These are phyloP conservation scores for Stemphylium beticola DNA, from an alignment of 2,329 filamentous ascomycete species.

Conservation along the genomic window DNA sequence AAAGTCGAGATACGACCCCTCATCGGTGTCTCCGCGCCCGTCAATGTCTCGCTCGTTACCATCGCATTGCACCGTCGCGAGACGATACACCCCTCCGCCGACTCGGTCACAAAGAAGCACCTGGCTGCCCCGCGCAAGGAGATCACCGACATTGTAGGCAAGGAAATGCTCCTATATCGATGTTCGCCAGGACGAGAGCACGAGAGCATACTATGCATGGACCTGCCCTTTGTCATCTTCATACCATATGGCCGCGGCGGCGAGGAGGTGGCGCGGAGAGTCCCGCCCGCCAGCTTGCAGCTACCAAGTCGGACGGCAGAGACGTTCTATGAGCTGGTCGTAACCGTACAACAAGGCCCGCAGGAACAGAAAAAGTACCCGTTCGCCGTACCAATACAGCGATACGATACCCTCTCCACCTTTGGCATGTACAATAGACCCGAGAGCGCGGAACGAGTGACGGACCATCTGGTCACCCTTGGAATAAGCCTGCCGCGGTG, in stretches of 20 bases:
- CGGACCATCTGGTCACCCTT: conserved; percentile 89
- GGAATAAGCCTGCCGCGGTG: conserved; percentile 91
- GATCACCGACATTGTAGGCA: conserved; percentile 89
- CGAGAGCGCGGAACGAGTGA: conserved; percentile 82
- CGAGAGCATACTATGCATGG: conserved; percentile 92
- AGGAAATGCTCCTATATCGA: conserved; percentile 90
- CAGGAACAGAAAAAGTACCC: conserved; percentile 86
- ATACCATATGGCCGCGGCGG: conserved; percentile 93
- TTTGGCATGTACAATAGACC: conserved; percentile 99
- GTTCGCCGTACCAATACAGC: conserved; percentile 87
- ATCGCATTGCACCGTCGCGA: conserved; percentile 93
- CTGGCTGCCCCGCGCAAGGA: conserved; percentile 89
- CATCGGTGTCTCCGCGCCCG: conserved; percentile 83
- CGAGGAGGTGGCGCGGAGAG: conserved; percentile 85
- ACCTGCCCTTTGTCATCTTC: conserved; percentile 95
- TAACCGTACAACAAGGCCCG: conserved; percentile 90
- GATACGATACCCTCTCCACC: conserved; percentile 96
- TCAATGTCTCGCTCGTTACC: conserved; percentile 89
- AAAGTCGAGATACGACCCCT: conserved; percentile 95
- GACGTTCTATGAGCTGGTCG: conserved; percentile 95
- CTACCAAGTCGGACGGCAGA: conserved; percentile 92
- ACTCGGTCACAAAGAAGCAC: conserved; percentile 91
- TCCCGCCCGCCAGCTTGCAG: conserved; percentile 90
- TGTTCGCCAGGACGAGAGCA: conserved; percentile 83
- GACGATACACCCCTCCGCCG: conserved; percentile 94